Conservation (phyloP, 345 rosid genomes). For the Eucalyptus lansdowneana region DNA sequence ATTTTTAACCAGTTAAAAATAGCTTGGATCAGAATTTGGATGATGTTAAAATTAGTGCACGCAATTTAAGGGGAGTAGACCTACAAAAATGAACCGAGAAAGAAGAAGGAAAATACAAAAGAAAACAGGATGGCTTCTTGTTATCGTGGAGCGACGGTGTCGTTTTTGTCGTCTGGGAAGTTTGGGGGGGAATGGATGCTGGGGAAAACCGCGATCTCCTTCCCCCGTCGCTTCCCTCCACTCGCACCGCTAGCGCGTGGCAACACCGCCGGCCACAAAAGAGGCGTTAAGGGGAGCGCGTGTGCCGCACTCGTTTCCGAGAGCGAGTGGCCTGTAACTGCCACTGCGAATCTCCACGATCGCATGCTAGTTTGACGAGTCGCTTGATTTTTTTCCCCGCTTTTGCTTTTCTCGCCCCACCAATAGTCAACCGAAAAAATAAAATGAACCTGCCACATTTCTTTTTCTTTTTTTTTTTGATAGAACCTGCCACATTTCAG, state of each 20-base stretch:
- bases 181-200: no score
- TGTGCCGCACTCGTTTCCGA: neutral
- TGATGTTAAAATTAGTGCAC: neutral
- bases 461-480: no score
- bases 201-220: neutral
- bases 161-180: no score
- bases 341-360: neutral
- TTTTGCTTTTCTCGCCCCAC: no score
- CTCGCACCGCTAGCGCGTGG: neutral
- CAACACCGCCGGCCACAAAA: neutral
- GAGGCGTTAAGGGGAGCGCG: neutral
- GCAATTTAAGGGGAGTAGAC: neutral
- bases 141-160: no score
- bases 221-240: neutral
- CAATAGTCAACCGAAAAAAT: neutral
- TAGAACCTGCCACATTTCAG: neutral
- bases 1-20: no score
- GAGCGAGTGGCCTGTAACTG: neutral
- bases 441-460: neutral
- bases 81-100: neutral
- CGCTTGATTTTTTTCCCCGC: neutral
- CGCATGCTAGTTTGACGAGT: neutral
- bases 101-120: neutral
- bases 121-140: neutral
- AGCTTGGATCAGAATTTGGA: no score